Evolutionary conservation across 1,284 basidiomycete genomes (phyloP), one percentile per base, ranked within the genome.

Genomic region (Neonothopanus nambi): DNA sequence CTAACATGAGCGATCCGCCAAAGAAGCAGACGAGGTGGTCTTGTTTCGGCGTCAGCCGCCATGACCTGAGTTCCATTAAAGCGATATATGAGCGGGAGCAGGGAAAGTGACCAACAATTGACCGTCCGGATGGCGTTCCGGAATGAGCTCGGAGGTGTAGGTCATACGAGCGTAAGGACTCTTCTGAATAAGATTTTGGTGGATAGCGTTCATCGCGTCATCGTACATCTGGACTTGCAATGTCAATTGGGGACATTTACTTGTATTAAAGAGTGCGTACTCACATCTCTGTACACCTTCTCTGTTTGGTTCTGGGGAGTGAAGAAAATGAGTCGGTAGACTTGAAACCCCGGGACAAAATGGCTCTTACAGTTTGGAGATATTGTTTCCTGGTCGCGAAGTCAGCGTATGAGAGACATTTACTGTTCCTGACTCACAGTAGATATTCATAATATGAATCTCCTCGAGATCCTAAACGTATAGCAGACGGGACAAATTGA

Each of bases 1-100:
- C 94, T 5, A 98, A 81, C 79, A 98, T 87, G 61, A 98, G 81
- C 2, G 91, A 90, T 5, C 94, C 95, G 33, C 89, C 94, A 42
- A 98, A 73, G 84, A 98, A 98, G 71, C 95, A 98, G 1, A 93
- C 95, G 18, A 98, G 82, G 68, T 98, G 95, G 67, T 98, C 95
- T 73, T 98, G 95, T 70, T 97, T 96, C 13, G 90, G 89, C 1
- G 80, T 75, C 13, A 90, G 73, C 21, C 78, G 76, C 90, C 89
- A 93, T 48, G 73, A 69, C 26, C 89, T 91, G 24, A 39, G 48
- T 18, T 30, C n/a, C 11, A 56, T 54, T 48, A 60, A 54, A 37
- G 44, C 55, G 36, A 40, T n/a, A 41, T n/a, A 41, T 36, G n/a
- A 35, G 28, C 3, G 24, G n/a, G 11, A 36, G 33, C 44, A 18